Evolutionary conservation across 2,329 filamentous ascomycete species (phyloP).

Genomic region (Triangularia setosa): DNA sequence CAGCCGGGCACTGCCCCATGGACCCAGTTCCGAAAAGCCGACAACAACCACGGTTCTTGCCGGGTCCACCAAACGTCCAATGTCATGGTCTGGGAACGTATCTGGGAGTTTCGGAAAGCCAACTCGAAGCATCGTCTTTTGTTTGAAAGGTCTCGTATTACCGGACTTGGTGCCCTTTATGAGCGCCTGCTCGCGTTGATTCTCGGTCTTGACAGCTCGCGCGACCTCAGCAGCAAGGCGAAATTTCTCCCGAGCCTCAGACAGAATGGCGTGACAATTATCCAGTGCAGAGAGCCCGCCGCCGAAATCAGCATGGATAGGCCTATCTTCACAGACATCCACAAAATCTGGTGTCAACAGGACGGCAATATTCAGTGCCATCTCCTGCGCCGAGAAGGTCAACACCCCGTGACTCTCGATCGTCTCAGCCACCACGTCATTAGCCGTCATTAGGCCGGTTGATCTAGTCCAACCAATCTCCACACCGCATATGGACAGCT

Average conservation of each 20-base stretch:
- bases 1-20: slow-evolving; percentile 97
- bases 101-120: slow-evolving; percentile 87
- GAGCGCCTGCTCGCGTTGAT: slow-evolving; percentile 91
- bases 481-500: slow-evolving; percentile 95
- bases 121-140: slow-evolving; percentile 96
- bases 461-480: slow-evolving; percentile 99
- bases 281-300: slow-evolving; percentile 96
- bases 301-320: slow-evolving; percentile 95
- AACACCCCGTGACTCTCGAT: slow-evolving; percentile 95
- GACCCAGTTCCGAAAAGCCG: slow-evolving; percentile 91
- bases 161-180: slow-evolving; percentile 93
- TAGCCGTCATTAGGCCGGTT: slow-evolving; percentile 94
- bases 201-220: slow-evolving; percentile 92
- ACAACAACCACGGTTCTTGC: slow-evolving; percentile 98
- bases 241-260: slow-evolving; percentile 85
- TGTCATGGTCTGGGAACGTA: slow-evolving; percentile 77
- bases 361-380: slow-evolving; percentile 97
- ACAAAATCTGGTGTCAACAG: slow-evolving; percentile 93
- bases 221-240: slow-evolving; percentile 93
- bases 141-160: slow-evolving; percentile 90
- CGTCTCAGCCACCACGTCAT: slow-evolving; percentile 95
- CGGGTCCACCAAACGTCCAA: slow-evolving; percentile 97
- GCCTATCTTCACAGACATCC: slow-evolving; percentile 91
- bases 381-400: slow-evolving; percentile 98
- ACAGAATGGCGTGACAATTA: slow-evolving; percentile 92